Base-by-base conservation (phyloP, 768 basidiomycete genomes). In the Phlebiopsis gigantea region DNA sequence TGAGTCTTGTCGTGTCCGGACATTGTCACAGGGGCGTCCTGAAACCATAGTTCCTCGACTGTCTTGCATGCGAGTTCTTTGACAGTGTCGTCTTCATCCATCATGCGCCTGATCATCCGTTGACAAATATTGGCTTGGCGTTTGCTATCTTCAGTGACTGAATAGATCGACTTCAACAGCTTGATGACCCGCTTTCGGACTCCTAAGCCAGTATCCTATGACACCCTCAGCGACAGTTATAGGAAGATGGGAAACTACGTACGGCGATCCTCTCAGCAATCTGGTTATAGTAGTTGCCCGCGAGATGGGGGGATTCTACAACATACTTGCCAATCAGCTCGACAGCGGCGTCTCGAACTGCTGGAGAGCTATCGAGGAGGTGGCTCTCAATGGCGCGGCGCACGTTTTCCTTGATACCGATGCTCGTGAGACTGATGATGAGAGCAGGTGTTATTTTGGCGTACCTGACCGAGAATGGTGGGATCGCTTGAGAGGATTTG, bases 321-420 rank as follows among this genome's bases (percentile, higher is more conserved):
- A 98, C 87, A 65, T 98, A 96, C 73, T 93, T 96, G n/a, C 97
- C 97, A 56, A 98, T 91, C 56, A 99, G 75, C 66, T 98, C 97
- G 14, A 99, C 91, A 5, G 96, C 94, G 4, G 94, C 93, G 68
- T 99, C 97, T 10, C 97, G 89, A 6, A 99, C 97, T 17, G 90
- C 89, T 0, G 97, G 88, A 0, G 97, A 98, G 61, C 81, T 88
- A 63, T 99, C 97, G 1, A 90, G 75, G 14, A 99, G 79, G 66
- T 97, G 92, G 31, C 83, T 85, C 70, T 98, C 93, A 61, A 99
- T 92, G 1, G 90, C 85, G 46, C 81, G 79, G 30, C 92, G 85
- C 34, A 98, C 93, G 60, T 84, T 88, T 2, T 79, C 65, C 90
- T 94, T 60, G 19, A 29, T 3, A 30, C n/a, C n/a, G n/a, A 12